Evolutionary conservation across 1,139 yeast species (phyloP), one percentile per base, ranked within the genome.

Genomic region (Debaryomycetaceae sp.): DNA sequence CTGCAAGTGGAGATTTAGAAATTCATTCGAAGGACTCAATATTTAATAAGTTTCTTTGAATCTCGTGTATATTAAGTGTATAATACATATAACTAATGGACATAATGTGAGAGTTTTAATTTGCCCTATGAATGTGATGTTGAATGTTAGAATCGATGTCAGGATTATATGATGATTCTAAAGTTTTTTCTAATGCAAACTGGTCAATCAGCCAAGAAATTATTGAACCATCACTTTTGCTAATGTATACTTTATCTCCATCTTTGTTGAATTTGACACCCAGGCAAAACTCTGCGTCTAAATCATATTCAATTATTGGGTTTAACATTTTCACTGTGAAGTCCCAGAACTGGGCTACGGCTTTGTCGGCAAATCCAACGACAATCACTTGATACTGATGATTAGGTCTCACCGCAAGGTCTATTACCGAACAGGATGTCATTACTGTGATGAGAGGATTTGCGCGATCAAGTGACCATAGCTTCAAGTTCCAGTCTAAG

Each of bases 321-420:
- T 59, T 56, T 41, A 73, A 72, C 3, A 66, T 38, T 42, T 62
- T 67, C 11, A 47, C 52, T 6, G 57, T 52, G 31, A 82, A 55
- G 51, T 81, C 80, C 85, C 85, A 81, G 17, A 78, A 58, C 41
- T 78, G 78, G n/a, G 81, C 50, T 11, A 60, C 50, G 0, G 79
- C 68, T n/a, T 53, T 39, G 15, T 66, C 58, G 17, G 50, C 49
- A 36, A 51, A 42, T 5, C 79, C 81, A 17, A 74, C 70, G 1
- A 74, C 59, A 1, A 76, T 75, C 50, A 81, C 77, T 37, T 79
- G 74, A 7, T 64, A 59, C 1, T 67, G 61, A 9, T 54, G 46
- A 8, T 53, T 49, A 0, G 82, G 83, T 33, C 73, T 57, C 59
- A 73, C 65, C 5, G 63, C 56, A 1, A 77, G 61, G 35, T 68